Base-by-base conservation (phyloP, 345 rosid species). In the Populus euphratica region DNA sequence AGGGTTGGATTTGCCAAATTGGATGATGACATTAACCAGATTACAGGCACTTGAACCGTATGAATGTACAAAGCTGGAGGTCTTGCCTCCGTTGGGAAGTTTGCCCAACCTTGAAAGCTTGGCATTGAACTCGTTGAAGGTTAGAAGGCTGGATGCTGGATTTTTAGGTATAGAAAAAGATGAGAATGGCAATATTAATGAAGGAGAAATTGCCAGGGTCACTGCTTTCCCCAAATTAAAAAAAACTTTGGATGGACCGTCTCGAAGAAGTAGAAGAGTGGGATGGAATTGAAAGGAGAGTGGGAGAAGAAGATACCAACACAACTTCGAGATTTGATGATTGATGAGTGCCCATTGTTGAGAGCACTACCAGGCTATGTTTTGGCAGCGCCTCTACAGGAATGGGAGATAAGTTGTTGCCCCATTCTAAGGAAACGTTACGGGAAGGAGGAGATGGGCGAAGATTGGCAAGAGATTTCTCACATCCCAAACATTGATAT, bases 201-300 rank as follows among this genome's bases (percentile, higher is more conserved):
- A 12, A 59, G 31, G 18, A 56, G 63, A 36, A 6, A 5, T 47
- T 20, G 39, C 74, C 8, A 65, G 74, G 36, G 35, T 39, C 35
- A 31, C 35, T 50, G 29, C 41, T 33, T 77, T 81, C 20, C 78
- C 81, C 3, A 76, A 33, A n/a, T 65, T 76, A 69, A 66, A 64
- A 36, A 25, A 5, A 0, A 39, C 80, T 80, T 10, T 9, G 2
- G 8, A n/a, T n/a, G n/a, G n/a, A n/a, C n/a, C n/a, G 1, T 10
- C 73, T 71, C 77, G 1, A 17, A 8, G n/a, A 62, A 5, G 25
- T 62, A 74, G 36, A 47, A 63, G 61, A 73, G 33, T 77, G 78
- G 84, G 52, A 81, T 20, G 43, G 44, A 12, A 18, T 6, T 41
- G 33, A 33, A 5, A 59, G 9, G 9, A 71, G 31, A n/a, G 36